Evolutionary conservation across 2,329 filamentous ascomycete genomes (phyloP), one percentile per base, ranked within the genome.

Genomic region (Colletotrichum sp.): DNA sequence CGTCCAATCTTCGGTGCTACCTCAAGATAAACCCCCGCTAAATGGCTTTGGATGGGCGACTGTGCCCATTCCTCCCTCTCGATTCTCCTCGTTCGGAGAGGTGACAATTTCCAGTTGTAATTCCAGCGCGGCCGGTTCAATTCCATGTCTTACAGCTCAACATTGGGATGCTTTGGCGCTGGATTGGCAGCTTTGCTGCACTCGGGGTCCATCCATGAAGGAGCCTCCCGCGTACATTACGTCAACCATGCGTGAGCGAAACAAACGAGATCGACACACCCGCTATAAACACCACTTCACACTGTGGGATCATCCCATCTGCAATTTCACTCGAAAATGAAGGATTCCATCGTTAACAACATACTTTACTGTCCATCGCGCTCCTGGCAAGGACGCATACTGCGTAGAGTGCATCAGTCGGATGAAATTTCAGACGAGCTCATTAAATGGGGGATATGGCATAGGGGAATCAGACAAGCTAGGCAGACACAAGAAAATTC

Each of bases 401-500:
- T 9, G 36, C 57, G 28, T 8, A 69, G 13, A 21, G 36, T 36
- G 15, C 39, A 13, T n/a, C 6, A n/a, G 12, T 44, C 44, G 30
- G 49, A 60, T 24, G 62, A 67, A 57, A 63, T 21, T 57, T 24
- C 55, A 63, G 32, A 71, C n/a, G 49, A 39, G 26, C 21, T 34
- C 32, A 15, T 39, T 52, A 60, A 60, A 30, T 62, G 65, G 36
- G 28, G 13, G 30, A 60, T 60, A 69, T 59, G 62, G 52, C 65
- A 59, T 71, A 59, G 69, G 34, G 57, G 55, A 73, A 72, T 69
- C 72, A 76, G 71, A 67, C 74, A 74, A 76, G 70, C 71, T 76
- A 76, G 70, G 74, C 74, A 74, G 66, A 67, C 70, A 74, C 65
- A 76, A 76, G 59, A 78, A 72, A 83, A 84, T 84, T 87, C 85